Base-by-base conservation (phyloP, 2,329 filamentous ascomycete genomes). In the Fusarium irregulare region DNA sequence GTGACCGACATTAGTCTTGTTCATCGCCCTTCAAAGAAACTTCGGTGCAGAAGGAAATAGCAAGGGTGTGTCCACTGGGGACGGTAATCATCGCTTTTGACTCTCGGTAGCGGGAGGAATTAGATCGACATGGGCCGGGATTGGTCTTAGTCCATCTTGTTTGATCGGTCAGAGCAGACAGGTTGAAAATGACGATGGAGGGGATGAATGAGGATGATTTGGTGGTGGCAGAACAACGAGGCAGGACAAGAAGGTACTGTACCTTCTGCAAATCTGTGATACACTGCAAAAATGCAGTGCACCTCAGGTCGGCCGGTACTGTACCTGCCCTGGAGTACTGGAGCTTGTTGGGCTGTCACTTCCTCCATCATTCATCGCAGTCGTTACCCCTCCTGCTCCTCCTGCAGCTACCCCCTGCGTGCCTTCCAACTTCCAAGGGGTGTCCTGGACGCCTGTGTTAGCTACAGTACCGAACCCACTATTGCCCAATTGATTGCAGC, bases 21-120 rank as follows among this genome's bases (percentile, higher is more conserved):
- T n/a, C n/a, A 30, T 34, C 42, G 25, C 40, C 37, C 11, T 20
- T 48, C 37, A 46, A 37, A 44, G 23, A 48, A 44, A 23, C 46
- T 50, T 51, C 45, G 59, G 50, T 54, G 54, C 60, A 40, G 37
- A 25, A 25, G n/a, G 32, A 51, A 51, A 51, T 12, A 25, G 18
- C 32, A 51, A 16, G 48, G 48, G 32, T 51, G 32, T 28, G 21
- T 16, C 20, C 20, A 18, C 37, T 41, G 45, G 23, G 37, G 59
- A 44, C 51, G 37, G 54, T n/a, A 34, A 42, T 27, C 34, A 47
- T 50, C 41, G 45, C 25, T 53, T 47, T 70, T 62, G 65, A 62
- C 45, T 40, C 47, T 70, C 67, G 58, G 67, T 70, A 60, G 47
- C 67, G 63, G 58, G 58, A 70, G 63, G 58, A 68, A 68, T 60